Evolutionary conservation across 139 green algal genomes (phyloP).

Genomic region (Chlorella vulgaris): DNA sequence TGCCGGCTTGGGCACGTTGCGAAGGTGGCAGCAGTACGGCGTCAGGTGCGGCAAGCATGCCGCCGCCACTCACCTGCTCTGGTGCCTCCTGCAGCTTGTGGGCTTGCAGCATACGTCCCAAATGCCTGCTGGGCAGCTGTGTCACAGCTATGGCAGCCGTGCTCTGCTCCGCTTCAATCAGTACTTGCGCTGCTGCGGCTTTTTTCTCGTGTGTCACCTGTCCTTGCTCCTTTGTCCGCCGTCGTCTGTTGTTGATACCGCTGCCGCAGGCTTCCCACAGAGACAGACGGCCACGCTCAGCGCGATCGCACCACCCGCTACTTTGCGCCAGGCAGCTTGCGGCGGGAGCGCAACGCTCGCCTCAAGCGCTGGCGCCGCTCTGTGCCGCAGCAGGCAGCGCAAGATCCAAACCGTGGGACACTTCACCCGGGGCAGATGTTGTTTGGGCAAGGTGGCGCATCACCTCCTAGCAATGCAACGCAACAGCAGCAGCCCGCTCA

Average conservation of each 20-base stretch:
- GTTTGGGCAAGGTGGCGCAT: too few relatives aligned
- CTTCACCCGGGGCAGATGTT: too few relatives aligned
- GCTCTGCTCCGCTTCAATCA: too few relatives aligned
- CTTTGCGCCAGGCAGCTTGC: background rate
- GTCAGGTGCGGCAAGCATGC: slow-evolving; percentile 8
- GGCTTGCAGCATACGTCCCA: too few relatives aligned
- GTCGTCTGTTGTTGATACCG: background rate
- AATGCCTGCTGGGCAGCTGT: too few relatives aligned
- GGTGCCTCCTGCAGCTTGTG: too few relatives aligned
- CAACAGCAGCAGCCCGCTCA: background rate
- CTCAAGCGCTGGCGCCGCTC: slow-evolving; percentile 24
- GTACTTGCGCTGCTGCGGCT: too few relatives aligned
- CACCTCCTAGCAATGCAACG: too few relatives aligned
- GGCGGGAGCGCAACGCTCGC: slow-evolving; percentile 3
- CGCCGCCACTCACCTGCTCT: too few relatives aligned
- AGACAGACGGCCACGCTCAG: slow-evolving; percentile 26
- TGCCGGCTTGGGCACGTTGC: slow-evolving; percentile 7
- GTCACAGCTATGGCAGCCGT: too few relatives aligned
- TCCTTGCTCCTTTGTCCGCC: background rate
- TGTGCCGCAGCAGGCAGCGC: background rate
- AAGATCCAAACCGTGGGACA: background rate
- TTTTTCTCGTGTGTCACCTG: too few relatives aligned
- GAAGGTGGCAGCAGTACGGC: slow-evolving; percentile 1
- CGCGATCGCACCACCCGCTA: slow-evolving; percentile 6
- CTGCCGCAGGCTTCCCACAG: slow-evolving; percentile 15